Evolutionary conservation across 164 flowering plant species (phyloP).

Genomic region (Vitis rupestris): DNA sequence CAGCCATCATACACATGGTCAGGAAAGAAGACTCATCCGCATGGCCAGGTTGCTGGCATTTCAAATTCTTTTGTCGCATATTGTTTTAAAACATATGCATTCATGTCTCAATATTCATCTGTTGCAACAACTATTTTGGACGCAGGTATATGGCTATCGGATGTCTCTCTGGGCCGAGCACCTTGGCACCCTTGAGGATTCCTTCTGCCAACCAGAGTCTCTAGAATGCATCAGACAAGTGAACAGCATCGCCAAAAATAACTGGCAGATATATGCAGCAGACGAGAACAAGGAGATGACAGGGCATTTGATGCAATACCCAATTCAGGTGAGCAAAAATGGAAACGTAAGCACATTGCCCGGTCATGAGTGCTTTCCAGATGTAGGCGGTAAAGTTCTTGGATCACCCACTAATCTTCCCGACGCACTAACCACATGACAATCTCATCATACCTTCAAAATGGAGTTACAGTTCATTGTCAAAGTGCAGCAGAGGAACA

Average conservation of each 20-base stretch:
- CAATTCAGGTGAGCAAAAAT: slow-evolving; percentile 38
- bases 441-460: not conserved
- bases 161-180: slow-evolving; percentile 90
- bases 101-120: not conserved
- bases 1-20: slow-evolving; percentile 72
- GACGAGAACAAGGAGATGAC: slow-evolving; percentile 39
- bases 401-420: slow-evolving; percentile 74
- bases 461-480: not conserved
- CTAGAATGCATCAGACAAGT: slow-evolving; percentile 49
- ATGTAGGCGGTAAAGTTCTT: slow-evolving; percentile 76
- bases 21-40: slow-evolving; percentile 44
- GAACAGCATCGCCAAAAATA: slow-evolving; percentile 40
- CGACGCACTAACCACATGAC: slow-evolving; percentile 66
- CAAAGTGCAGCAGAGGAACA: too few relatives aligned
- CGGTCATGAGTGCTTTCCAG: slow-evolving; percentile 65
- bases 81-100: not conserved
- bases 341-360: slow-evolving; percentile 60
- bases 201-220: slow-evolving; percentile 42
- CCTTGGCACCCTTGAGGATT: slow-evolving; percentile 45
- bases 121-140: not conserved
- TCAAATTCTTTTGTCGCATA: not conserved
- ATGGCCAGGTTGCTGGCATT: slow-evolving; percentile 55
- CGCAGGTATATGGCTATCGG: slow-evolving; percentile 73
- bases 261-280: slow-evolving; percentile 47
- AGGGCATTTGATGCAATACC: slow-evolving; percentile 67